phyloP scores from a whole-genome alignment of 805 yeast species.

The Lipomyces mesembrius region DNA sequence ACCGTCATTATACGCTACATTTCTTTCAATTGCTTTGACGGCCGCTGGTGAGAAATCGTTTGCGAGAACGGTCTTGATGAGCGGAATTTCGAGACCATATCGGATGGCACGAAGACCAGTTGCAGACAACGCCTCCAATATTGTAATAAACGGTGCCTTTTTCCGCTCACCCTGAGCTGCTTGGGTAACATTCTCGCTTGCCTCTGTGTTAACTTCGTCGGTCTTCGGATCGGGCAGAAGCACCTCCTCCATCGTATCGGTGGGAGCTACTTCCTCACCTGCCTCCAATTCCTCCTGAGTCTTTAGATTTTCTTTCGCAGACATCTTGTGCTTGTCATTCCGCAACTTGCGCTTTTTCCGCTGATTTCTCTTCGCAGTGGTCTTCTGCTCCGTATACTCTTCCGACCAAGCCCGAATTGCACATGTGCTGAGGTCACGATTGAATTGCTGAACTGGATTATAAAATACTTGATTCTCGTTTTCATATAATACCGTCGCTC shows the following conservation, averaged over 20 bases:
- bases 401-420: constrained; percentile 88
- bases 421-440: constrained; percentile 84
- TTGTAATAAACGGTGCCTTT: constrained; percentile 58
- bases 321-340: constrained; percentile 16
- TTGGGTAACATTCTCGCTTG: constrained; percentile 26
- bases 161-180: constrained; percentile 2
- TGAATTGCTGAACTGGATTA: constrained; percentile 95
- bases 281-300: constrained; percentile 19
- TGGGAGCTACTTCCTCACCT: background rate
- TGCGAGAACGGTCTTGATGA: constrained; percentile 74
- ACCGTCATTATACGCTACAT: constrained; percentile 64
- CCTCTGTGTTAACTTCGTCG: constrained; percentile 5
- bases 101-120: constrained; percentile 93
- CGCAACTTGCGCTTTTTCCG: constrained; percentile 28
- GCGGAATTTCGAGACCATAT: constrained; percentile 88
- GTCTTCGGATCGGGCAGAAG: constrained; percentile 4
- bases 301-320: constrained; percentile 19
- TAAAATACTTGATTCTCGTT: constrained; percentile 85
- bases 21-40: constrained; percentile 75
- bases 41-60: constrained; percentile 89
- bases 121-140: constrained; percentile 91
- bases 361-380: constrained; percentile 41
- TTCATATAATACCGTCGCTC: constrained; percentile 80
- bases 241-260: constrained; percentile 15
- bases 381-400: constrained; percentile 53